Evolutionary conservation across 169 alveolate genomes (phyloP).

Genomic region (Plasmodium yoelii): DNA sequence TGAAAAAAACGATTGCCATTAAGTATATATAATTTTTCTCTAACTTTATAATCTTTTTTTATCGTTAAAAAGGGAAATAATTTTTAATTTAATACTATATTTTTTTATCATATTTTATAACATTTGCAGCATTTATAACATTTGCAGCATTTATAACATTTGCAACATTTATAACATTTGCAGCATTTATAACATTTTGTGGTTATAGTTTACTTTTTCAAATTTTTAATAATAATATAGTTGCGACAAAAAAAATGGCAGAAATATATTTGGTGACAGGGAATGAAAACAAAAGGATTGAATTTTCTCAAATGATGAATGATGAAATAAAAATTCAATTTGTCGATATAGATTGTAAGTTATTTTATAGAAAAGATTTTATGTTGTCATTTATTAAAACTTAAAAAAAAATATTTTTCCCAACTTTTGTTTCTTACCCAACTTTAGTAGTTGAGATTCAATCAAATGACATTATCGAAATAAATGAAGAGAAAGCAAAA

Average conservation of each 20-base stretch:
- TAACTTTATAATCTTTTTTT: too few species aligned
- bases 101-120: too few species aligned
- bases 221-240: too few species aligned
- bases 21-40: too few species aligned
- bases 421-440: neutral
- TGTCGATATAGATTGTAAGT: conserved; percentile 38
- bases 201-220: too few species aligned
- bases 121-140: too few species aligned
- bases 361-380: neutral
- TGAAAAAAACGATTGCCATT: too few species aligned
- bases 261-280: conserved; percentile 41
- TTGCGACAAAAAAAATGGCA: neutral
- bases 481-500: conserved; percentile 38
- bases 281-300: conserved; percentile 28
- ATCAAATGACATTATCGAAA: conserved; percentile 44
- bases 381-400: neutral
- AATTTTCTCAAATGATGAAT: conserved; percentile 17
- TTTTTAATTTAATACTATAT: too few species aligned
- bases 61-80: too few species aligned
- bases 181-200: too few species aligned
- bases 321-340: conserved; percentile 26
- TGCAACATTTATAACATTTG: too few species aligned
- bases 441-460: conserved; percentile 31
- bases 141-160: too few species aligned
- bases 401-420: neutral